A percentile compares a stretch with the other conserved stretches of the same genome.
These are phyloP conservation scores for Trichoderma atrobrunneum DNA, from an alignment of 2,329 filamentous ascomycete species.

Conservation along the genomic window DNA sequence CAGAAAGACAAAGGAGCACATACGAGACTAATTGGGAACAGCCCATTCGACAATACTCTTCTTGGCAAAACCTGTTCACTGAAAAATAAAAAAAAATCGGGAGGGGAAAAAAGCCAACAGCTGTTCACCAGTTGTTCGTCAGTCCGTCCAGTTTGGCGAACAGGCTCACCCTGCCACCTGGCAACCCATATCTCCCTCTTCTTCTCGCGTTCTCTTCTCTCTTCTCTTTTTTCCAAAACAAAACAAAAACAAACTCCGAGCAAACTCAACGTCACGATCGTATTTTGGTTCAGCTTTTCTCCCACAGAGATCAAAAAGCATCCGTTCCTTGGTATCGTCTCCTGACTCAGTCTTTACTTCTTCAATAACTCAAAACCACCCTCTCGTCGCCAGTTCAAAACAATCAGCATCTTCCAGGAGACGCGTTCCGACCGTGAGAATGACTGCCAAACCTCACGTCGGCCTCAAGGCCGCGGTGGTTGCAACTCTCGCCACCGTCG, in stretches of 20 bases:
- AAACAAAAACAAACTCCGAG: background rate
- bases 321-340: constrained; percentile 10
- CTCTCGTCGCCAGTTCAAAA: background rate
- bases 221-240: background rate
- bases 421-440: constrained; percentile 9
- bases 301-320: constrained; percentile 18
- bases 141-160: background rate
- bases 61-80: background rate
- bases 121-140: constrained; percentile 9
- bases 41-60: background rate
- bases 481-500: constrained; percentile 32
- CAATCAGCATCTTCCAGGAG: constrained; percentile 16
- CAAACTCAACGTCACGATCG: constrained; percentile 1
- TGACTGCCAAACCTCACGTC: background rate
- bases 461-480: constrained; percentile 29
- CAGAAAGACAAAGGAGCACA: background rate
- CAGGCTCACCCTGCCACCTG: constrained; percentile 12
- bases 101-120: background rate
- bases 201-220: background rate
- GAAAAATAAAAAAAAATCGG: background rate
- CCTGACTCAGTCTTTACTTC: constrained; percentile 12
- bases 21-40: background rate
- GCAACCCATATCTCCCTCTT: background rate
- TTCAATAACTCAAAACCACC: background rate
- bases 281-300: constrained; percentile 19